A percentile compares a stretch with the other conserved stretches of the same genome.
These are phyloP conservation scores for Trichomonas gallinae DNA, from an alignment of 208 protist genomes.

Conservation along the genomic window DNA sequence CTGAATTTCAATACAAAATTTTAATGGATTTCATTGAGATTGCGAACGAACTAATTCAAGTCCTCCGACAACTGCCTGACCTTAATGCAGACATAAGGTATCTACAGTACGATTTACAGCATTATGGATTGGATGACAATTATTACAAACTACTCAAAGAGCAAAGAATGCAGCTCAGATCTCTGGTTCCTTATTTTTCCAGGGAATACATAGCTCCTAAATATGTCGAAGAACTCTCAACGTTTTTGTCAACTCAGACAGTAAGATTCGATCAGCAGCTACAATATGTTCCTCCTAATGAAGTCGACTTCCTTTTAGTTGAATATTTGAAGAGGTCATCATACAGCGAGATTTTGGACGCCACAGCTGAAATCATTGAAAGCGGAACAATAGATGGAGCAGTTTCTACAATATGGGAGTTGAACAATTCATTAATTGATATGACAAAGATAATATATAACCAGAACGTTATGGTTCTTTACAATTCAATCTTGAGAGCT, in stretches of 20 bases:
- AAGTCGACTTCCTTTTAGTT: neutral
- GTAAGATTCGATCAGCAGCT: neutral
- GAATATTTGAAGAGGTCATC: neutral
- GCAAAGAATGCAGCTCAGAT: neutral
- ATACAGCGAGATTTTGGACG: neutral
- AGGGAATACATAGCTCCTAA: neutral
- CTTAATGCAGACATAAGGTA: neutral
- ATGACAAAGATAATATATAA: neutral
- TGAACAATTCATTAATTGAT: neutral
- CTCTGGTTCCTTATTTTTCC: neutral
- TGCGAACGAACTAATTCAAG: neutral
- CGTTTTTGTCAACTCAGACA: neutral
- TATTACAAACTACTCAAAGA: neutral
- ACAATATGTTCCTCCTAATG: neutral
- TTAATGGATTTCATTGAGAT: neutral
- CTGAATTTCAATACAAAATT: neutral
- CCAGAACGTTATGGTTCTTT: neutral
- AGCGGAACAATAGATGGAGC: neutral
- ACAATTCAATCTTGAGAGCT: neutral
- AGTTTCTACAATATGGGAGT: neutral
- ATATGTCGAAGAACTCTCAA: neutral
- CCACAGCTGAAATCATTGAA: neutral
- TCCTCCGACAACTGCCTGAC: neutral
- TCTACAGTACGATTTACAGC: neutral
- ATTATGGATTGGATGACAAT: neutral